These are phyloP conservation scores for Picea engelmannii DNA, from an alignment of 83 land plant species.

Conservation along the genomic window DNA sequence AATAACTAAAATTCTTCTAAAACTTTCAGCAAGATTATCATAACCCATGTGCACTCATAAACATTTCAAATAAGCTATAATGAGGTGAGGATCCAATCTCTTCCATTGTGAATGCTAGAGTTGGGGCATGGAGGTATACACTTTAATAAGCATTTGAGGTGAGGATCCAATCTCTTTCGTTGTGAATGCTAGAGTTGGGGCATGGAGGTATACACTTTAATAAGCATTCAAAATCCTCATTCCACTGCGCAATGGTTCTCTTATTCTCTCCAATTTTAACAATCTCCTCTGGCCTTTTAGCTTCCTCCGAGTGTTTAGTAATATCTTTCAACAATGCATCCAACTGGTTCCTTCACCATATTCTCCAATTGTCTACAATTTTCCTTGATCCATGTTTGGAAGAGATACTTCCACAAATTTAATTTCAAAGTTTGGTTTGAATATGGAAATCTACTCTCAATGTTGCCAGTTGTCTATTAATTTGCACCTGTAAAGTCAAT, in stretches of 20 bases:
- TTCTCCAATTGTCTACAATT: constrained; percentile 11
- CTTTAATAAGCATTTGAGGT: too few species aligned
- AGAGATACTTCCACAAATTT: not conserved
- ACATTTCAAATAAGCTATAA: not conserved
- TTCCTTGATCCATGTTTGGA: not conserved
- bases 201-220: constrained; percentile 20
- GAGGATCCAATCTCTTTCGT: constrained; percentile 8
- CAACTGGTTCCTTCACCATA: not conserved
- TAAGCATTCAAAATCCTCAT: constrained; percentile 19
- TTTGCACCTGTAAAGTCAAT: too few species aligned
- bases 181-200: constrained; percentile 19
- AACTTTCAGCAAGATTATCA: not conserved
- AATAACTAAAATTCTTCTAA: not conserved
- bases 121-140: too few species aligned
- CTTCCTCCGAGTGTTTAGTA: too few species aligned
- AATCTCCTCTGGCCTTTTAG: too few species aligned
- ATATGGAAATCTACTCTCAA: too few species aligned
- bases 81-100: too few species aligned
- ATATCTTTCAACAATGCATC: not conserved
- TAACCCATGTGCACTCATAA: not conserved
- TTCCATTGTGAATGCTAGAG: too few species aligned
- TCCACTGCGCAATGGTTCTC: not conserved
- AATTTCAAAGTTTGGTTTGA: too few species aligned
- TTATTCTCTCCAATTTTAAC: not conserved
- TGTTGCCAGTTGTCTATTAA: too few species aligned